phyloP scores from a whole-genome alignment of 306 rosid species.

The Quercus mongolica region DNA sequence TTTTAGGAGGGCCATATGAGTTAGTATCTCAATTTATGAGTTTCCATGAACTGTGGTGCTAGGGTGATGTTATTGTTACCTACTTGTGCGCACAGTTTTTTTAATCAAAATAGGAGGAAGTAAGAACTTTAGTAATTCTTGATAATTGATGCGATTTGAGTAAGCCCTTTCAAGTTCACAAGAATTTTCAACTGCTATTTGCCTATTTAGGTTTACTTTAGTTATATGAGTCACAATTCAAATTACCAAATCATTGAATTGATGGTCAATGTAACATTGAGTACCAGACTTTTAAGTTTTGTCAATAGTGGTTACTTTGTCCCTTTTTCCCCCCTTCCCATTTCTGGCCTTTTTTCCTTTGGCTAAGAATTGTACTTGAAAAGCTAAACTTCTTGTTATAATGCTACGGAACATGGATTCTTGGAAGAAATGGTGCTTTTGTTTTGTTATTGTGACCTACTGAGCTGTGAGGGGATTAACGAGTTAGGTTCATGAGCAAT shows the following conservation, averaged over 20 bases:
- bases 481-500: background rate
- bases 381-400: background rate
- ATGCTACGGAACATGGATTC: background rate
- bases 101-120: background rate
- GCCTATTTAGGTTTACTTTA: background rate
- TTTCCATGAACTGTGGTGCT: background rate
- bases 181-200: background rate
- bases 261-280: background rate
- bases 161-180: background rate
- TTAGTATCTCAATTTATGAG: slow-evolving; percentile 2
- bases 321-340: background rate
- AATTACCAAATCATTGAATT: background rate
- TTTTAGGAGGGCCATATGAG: background rate
- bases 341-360: background rate
- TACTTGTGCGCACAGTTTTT: background rate
- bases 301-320: background rate
- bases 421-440: background rate
- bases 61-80: slow-evolving; percentile 5
- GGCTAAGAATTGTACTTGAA: background rate
- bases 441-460: background rate
- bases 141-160: background rate
- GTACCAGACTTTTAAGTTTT: background rate
- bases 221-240: background rate
- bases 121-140: background rate
- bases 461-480: background rate